These are phyloP conservation scores for Aspergillus sclerotiicarbonarius DNA, from an alignment of 495 filamentous ascomycete genomes.

Conservation along the genomic window DNA sequence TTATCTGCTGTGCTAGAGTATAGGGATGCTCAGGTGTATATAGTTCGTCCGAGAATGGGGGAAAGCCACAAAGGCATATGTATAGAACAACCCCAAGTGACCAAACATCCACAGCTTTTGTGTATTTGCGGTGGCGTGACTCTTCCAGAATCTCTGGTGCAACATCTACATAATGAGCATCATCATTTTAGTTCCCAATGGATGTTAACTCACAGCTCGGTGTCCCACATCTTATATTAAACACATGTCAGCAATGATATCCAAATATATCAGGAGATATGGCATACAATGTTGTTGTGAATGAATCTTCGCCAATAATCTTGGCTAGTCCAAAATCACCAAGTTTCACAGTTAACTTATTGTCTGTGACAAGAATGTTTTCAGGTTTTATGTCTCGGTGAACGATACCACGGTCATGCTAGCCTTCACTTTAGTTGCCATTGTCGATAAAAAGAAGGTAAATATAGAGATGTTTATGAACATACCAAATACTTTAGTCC, in stretches of 20 bases:
- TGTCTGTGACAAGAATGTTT: constrained; percentile 89
- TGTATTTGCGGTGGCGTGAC: constrained; percentile 76
- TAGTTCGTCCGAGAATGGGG: constrained; percentile 94
- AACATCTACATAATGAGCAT: constrained; percentile 61
- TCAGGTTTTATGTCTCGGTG: constrained; percentile 99
- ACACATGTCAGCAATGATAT: constrained; percentile 14
- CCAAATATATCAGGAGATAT: not conserved
- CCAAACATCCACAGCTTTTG: constrained; percentile 95
- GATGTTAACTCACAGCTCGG: constrained; percentile 66
- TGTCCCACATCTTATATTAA: constrained; percentile 69
- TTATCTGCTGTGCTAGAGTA: constrained; percentile 87
- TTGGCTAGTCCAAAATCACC: constrained; percentile 98
- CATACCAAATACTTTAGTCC: constrained; percentile 91
- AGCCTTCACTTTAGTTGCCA: constrained; percentile 33
- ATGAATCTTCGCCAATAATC: constrained; percentile 97
- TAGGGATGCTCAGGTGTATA: constrained; percentile 75
- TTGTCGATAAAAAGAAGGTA: not conserved
- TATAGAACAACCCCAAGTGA: constrained; percentile 98
- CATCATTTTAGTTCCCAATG: not conserved
- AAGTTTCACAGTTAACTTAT: constrained; percentile 81
- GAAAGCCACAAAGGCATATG: constrained; percentile 97
- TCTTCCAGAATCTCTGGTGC: constrained; percentile 92
- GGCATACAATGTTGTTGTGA: constrained; percentile 85
- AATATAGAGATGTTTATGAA: constrained; percentile 10
- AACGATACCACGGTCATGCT: constrained; percentile 98